phyloP scores from a whole-genome alignment of 345 rosid species.

The Rhodamnia rubescens region DNA sequence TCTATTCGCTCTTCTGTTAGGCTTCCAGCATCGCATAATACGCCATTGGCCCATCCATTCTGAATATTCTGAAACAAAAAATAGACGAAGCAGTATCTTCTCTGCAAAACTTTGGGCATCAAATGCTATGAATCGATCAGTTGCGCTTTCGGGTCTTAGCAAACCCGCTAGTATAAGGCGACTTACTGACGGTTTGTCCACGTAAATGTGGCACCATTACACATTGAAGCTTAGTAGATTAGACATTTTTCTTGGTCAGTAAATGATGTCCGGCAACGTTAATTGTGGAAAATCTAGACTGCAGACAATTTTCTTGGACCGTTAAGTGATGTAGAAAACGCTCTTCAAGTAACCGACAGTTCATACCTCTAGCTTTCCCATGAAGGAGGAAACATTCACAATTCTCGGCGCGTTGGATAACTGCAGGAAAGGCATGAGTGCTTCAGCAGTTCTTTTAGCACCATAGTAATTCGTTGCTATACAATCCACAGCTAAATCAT shows the following conservation, averaged over 20 bases:
- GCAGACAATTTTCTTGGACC: not conserved
- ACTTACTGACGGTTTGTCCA: not conserved
- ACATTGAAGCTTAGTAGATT: not conserved
- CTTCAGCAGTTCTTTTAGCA: constrained; percentile 10
- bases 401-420: constrained; percentile 24
- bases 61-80: constrained; percentile 6
- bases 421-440: constrained; percentile 9
- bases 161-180: not conserved
- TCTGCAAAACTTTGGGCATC: not conserved
- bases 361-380: constrained; percentile 14
- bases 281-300: not conserved
- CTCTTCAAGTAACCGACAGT: not conserved
- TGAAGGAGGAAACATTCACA: constrained; percentile 13
- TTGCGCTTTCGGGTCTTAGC: not conserved
- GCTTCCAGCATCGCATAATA: constrained; percentile 7
- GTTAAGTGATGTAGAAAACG: not conserved
- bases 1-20: constrained; percentile 22
- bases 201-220: not conserved
- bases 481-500: constrained; percentile 12
- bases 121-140: not conserved
- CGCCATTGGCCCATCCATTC: constrained; percentile 10
- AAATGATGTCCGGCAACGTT: not conserved
- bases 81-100: not conserved
- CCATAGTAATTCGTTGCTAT: constrained; percentile 10
- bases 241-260: not conserved